Evolutionary conservation across 768 basidiomycete genomes (phyloP), one percentile per base, ranked within the genome.

Genomic region (Collybiopsis luxurians): DNA sequence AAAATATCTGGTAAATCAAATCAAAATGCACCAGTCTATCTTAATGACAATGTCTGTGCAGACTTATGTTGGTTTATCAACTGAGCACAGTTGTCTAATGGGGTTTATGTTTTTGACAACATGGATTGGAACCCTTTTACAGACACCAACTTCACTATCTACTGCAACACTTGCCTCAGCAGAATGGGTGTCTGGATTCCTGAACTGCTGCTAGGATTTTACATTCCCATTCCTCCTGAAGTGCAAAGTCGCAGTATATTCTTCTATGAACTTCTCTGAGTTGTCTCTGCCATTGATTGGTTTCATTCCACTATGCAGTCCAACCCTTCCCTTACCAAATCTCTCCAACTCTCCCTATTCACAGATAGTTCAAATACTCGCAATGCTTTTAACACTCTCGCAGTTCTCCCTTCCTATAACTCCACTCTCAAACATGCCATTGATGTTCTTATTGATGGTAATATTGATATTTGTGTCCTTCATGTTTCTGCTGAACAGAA

Each of bases 1-100:
- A 77, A 78, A 52, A 73, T 71, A 0, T 26, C 57, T 0, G 75
- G 75, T 0, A 74, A 70, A 21, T 48, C 11, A 3, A 15, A 56
- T 10, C 28, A 9, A n/a, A n/a, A n/a, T n/a, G n/a, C n/a, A 7
- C 7, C 7, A 21, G 19, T 56, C 44, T 46, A n/a, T 6, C 10
- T 56, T 9, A 56, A 38, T 31, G n/a, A 19, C 4, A 44, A 3
- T 6, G 39, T 56, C n/a, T n/a, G n/a, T n/a, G n/a, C n/a, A n/a
- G n/a, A n/a, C n/a, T n/a, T n/a, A n/a, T n/a, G n/a, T n/a, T n/a
- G n/a, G n/a, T n/a, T n/a, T n/a, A n/a, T n/a, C n/a, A n/a, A n/a
- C n/a, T n/a, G n/a, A n/a, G n/a, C n/a, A n/a, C n/a, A n/a, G n/a
- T n/a, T n/a, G n/a, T 47, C 28, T 4, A 15, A 30, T 21, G 40